Conservation (phyloP, 495 filamentous ascomycete genomes). For the Letharia columbiana region DNA sequence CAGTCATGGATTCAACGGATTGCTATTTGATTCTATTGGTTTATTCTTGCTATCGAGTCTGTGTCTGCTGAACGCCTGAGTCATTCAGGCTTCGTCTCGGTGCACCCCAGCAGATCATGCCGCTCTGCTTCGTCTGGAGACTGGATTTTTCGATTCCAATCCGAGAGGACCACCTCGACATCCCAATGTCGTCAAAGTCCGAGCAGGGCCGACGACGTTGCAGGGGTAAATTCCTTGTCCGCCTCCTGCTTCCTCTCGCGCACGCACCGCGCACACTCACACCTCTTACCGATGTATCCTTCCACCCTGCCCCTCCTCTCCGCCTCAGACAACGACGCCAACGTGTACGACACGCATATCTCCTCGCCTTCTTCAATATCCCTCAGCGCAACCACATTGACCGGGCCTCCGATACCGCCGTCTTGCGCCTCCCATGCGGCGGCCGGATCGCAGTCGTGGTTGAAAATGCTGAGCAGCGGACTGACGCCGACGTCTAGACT, state of each 20-base stretch:
- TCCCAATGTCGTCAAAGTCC: too few species aligned
- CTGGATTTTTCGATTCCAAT: too few species aligned
- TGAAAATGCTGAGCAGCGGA: not conserved
- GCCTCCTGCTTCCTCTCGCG: not conserved
- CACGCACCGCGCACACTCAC: not conserved
- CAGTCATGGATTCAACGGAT: too few species aligned
- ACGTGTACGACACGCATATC: not conserved
- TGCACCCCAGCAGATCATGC: too few species aligned
- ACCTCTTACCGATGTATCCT: not conserved
- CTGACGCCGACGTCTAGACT: not conserved
- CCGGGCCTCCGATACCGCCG: not conserved
- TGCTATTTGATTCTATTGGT: too few species aligned
- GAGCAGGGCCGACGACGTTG: too few species aligned
- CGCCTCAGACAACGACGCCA: not conserved
- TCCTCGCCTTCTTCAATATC: not conserved
- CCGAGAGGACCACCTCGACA: too few species aligned
- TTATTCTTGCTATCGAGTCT: too few species aligned
- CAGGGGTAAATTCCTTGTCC: too few species aligned
- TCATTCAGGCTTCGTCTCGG: too few species aligned
- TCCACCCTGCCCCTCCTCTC: not conserved
- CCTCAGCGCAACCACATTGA: not conserved
- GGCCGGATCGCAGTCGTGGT: not conserved
- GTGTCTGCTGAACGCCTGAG: too few species aligned
- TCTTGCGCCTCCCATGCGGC: not conserved
- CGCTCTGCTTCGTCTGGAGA: too few species aligned